A percentile compares a stretch with the other conserved stretches of the same genome.
phyloP scores from a whole-genome alignment of 2,329 filamentous ascomycete genomes.

The Cordyceps cicadae region DNA sequence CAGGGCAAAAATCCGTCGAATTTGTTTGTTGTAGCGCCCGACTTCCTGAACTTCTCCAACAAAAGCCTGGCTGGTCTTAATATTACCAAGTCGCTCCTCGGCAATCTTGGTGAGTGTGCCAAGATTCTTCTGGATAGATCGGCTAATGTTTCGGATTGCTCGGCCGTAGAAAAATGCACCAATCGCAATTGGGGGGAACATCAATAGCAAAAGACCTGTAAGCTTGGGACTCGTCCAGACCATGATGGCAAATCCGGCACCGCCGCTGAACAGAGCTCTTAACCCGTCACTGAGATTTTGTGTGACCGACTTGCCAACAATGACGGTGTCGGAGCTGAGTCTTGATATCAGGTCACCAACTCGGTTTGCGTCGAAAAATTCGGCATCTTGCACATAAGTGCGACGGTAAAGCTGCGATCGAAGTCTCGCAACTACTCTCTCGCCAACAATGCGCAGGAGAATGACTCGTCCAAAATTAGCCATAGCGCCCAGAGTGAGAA shows the following conservation, averaged over 20 bases:
- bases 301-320: slow-evolving; percentile 97
- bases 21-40: slow-evolving; percentile 81
- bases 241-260: slow-evolving; percentile 87
- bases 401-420: slow-evolving; percentile 83
- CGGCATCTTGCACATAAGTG: slow-evolving; percentile 94
- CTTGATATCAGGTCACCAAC: slow-evolving; percentile 95
- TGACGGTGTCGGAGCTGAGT: slow-evolving; percentile 90
- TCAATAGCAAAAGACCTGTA: slow-evolving; percentile 74
- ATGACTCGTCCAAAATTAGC: slow-evolving; percentile 94
- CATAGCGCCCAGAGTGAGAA: slow-evolving; percentile 74
- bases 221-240: slow-evolving; percentile 89
- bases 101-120: slow-evolving; percentile 93
- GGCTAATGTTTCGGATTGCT: slow-evolving; percentile 78
- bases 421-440: slow-evolving; percentile 84
- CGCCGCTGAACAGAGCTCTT: slow-evolving; percentile 79
- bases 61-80: slow-evolving; percentile 94
- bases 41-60: slow-evolving; percentile 89
- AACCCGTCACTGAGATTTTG: slow-evolving; percentile 97
- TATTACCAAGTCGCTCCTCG: slow-evolving; percentile 93
- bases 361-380: slow-evolving; percentile 97
- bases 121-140: slow-evolving; percentile 87
- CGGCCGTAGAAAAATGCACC: slow-evolving; percentile 89
- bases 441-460: slow-evolving; percentile 85
- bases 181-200: slow-evolving; percentile 85
- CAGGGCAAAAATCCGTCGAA: slow-evolving; percentile 83